Conservation (phyloP, 768 basidiomycete species). For the Dendrothele bispora region DNA sequence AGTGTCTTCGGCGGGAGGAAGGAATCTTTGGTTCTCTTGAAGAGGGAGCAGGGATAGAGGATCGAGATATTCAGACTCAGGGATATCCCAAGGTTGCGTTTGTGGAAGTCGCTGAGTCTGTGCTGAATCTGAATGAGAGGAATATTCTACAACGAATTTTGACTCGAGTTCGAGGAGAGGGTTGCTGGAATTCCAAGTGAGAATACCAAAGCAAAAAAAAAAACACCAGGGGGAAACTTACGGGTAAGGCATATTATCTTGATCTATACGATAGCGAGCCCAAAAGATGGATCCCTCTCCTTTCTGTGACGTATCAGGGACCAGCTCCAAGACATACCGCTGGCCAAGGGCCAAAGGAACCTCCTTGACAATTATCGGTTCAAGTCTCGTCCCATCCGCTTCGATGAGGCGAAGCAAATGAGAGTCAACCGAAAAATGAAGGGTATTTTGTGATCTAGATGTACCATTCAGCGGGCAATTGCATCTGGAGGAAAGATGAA, state of each 20-base stretch:
- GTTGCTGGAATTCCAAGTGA: neutral
- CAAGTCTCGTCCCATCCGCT: constrained; percentile 7
- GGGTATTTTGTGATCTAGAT: constrained; percentile 8
- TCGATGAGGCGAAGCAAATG: constrained; percentile 6
- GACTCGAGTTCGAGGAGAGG: constrained; percentile 6
- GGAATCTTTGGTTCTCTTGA: neutral
- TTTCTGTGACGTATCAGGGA: too few species aligned
- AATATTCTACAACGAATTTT: constrained; percentile 5
- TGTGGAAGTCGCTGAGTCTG: too few species aligned
- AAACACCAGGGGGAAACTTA: neutral
- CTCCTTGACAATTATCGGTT: constrained; percentile 7
- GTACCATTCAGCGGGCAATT: neutral
- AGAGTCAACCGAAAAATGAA: constrained; percentile 7
- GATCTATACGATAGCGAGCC: constrained; percentile 1
- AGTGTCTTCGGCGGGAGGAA: constrained; percentile 3
- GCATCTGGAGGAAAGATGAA: too few species aligned
- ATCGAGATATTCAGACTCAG: constrained; percentile 7
- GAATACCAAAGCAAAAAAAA: neutral
- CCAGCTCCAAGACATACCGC: constrained; percentile 4
- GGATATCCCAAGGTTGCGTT: too few species aligned
- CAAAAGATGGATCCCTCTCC: too few species aligned
- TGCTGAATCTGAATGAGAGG: too few species aligned
- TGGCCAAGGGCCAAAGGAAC: constrained; percentile 6
- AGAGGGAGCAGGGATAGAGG: constrained; percentile 2
- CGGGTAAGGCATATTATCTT: constrained; percentile 6